Percentiles rank a stretch among this genome's conserved stretches.
These are phyloP conservation scores for Carallia pectinifolia DNA, from an alignment of 345 rosid genomes.

Conservation along the genomic window DNA sequence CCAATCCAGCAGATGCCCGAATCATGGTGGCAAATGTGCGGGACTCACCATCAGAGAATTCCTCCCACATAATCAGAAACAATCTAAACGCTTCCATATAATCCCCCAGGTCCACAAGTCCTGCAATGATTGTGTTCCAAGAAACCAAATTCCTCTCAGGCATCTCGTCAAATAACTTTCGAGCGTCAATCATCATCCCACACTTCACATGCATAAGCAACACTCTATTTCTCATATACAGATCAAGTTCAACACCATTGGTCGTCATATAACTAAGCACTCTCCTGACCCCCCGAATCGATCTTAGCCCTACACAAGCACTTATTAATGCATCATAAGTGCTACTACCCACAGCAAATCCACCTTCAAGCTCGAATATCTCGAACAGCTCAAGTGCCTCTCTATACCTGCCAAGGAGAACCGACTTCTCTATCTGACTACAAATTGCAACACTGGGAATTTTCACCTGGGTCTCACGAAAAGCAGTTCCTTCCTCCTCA, in stretches of 20 bases:
- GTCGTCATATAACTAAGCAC: constrained; percentile 50
- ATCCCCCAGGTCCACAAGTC: constrained; percentile 59
- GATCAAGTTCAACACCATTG: constrained; percentile 55
- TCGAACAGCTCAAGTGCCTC: constrained; percentile 91
- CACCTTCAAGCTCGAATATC: constrained; percentile 56
- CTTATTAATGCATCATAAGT: constrained; percentile 74
- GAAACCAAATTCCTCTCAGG: constrained; percentile 62
- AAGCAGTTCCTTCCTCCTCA: constrained; percentile 19
- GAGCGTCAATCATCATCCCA: constrained; percentile 74
- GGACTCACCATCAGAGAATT: constrained; percentile 56
- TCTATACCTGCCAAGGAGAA: constrained; percentile 43
- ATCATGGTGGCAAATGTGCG: constrained; percentile 56
- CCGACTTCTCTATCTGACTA: constrained; percentile 76
- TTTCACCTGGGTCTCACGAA: constrained; percentile 29
- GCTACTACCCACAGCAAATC: constrained; percentile 41
- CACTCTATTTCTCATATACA: constrained; percentile 65
- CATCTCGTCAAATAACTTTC: constrained; percentile 68
- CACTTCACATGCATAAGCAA: constrained; percentile 68
- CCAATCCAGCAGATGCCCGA: constrained; percentile 72
- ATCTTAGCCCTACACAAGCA: constrained; percentile 73
- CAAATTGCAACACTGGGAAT: constrained; percentile 52
- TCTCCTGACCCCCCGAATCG: constrained; percentile 67
- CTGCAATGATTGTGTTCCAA: constrained; percentile 59
- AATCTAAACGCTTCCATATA: constrained; percentile 59
- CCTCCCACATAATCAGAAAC: constrained; percentile 75